Conservation (phyloP, 257 asterid genomes). For the Verbena officinalis region DNA sequence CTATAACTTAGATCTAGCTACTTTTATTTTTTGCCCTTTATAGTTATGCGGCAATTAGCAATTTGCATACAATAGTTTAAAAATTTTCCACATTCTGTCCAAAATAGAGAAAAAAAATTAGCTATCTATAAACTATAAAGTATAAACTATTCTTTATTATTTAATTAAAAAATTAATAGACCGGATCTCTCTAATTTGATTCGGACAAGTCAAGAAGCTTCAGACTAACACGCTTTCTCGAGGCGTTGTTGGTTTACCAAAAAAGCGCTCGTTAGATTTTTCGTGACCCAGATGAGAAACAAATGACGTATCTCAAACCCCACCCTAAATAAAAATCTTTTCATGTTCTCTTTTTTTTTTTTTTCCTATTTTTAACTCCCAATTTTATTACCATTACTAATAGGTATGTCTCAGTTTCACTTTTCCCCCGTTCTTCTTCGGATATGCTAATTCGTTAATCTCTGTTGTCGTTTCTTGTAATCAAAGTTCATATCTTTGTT, state of each 20-base stretch:
- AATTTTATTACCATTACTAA: not conserved
- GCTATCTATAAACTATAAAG: no score
- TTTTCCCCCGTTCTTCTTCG: not conserved
- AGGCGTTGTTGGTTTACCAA: conserved; percentile 29
- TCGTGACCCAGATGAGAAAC: not conserved
- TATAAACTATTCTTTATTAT: no score
- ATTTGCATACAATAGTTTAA: no score
- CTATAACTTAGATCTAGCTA: no score
- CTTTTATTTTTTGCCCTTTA: no score
- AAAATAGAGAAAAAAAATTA: no score
- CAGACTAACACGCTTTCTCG: conserved; percentile 22
- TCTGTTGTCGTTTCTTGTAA: conserved; percentile 26
- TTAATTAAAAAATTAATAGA: no score
- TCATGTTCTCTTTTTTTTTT: not conserved
- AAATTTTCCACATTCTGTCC: no score
- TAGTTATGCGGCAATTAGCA: no score
- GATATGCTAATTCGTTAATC: conserved; percentile 12
- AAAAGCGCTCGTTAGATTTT: conserved; percentile 28
- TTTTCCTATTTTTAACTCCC: conserved; percentile 8
- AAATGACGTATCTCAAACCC: conserved; percentile 6
- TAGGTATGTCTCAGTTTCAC: conserved; percentile 26
- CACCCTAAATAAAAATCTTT: conserved; percentile 5
- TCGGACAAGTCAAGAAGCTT: conserved; percentile 24
- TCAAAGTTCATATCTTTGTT: conserved; percentile 30
- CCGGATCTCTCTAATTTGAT: not conserved